Evolutionary conservation across 768 basidiomycete species (phyloP), one percentile per base, ranked within the genome.

Genomic region (Chalciporus pseudorubinellus): DNA sequence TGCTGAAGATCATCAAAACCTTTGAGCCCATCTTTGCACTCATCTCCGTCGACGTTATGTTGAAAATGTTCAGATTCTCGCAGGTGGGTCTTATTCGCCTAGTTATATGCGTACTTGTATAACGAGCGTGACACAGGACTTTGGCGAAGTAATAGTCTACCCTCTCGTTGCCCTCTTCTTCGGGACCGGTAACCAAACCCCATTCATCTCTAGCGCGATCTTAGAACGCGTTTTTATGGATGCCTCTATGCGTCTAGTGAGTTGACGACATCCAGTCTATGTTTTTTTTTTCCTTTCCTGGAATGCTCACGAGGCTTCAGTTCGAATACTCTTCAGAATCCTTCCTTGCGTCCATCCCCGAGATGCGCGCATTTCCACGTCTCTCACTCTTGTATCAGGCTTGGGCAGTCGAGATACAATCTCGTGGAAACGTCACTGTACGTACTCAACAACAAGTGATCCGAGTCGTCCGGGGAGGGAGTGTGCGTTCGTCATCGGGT

Each of bases 321-420:
- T 34, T 34, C 16, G 33, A 54, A 21, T 44, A 53, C 45, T 47
- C 48, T 21, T 10, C 44, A n/a, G 40, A 53, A 14, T 51, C 52
- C 22, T 53, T 53, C 16, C 58, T 59, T 20, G 57, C 46, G 4
- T 56, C 54, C 1, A 34, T 57, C 14, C 49, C 49, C 3, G 46
- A 56, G 13, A 48, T 28, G 44, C 39, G 44, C 20, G 44, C 57
- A 6, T 46, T 58, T 39, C 55, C 55, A 2, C 31, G 39, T 9
- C 29, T 46, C 9, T 56, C 46, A 3, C 28, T 45, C 1, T 21
- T 51, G n/a, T 51, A 57, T 38, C 46, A 48, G 22, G 18, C 33
- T n/a, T 34, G 33, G 33, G 33, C 14, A 33, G 13, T 11, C 12
- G 33, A n/a, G 14, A 14, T 34, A 2, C 33, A 34, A n/a, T 14